These are phyloP conservation scores for Kalanchoe fedtschenkoi DNA, from an alignment of 164 flowering plant genomes.

Conservation along the genomic window DNA sequence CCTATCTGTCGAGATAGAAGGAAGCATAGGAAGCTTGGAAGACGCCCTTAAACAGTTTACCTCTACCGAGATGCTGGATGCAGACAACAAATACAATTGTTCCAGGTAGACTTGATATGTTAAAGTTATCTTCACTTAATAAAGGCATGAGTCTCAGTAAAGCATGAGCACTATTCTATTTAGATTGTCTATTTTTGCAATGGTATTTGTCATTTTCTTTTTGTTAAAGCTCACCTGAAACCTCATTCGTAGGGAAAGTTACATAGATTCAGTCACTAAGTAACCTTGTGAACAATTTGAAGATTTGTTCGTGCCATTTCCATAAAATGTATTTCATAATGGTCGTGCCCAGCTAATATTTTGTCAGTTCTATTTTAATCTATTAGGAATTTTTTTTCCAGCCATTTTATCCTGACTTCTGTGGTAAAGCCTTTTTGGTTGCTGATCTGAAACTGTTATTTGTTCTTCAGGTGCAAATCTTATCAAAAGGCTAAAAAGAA, in stretches of 20 bases:
- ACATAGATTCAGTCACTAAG: no score
- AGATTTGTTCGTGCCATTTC: no score
- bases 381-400: neutral
- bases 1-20: constrained; percentile 85
- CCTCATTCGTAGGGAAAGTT: no score
- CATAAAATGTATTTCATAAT: no score
- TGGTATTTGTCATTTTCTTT: no score
- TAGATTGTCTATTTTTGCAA: no score
- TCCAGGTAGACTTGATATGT: constrained; percentile 40
- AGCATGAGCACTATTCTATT: no score
- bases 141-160: neutral
- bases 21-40: constrained; percentile 72
- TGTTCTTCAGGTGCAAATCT: constrained; percentile 70
- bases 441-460: neutral
- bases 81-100: constrained; percentile 86
- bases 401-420: neutral
- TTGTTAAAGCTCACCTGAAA: no score
- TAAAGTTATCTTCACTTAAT: neutral
- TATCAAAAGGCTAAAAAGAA: constrained; percentile 92
- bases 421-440: neutral
- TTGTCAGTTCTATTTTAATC: no score
- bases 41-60: constrained; percentile 74
- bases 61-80: constrained; percentile 71
- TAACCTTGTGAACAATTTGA: no score
- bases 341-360: no score